Conservation (phyloP, 306 rosid genomes). For the Cajanus cajan region DNA sequence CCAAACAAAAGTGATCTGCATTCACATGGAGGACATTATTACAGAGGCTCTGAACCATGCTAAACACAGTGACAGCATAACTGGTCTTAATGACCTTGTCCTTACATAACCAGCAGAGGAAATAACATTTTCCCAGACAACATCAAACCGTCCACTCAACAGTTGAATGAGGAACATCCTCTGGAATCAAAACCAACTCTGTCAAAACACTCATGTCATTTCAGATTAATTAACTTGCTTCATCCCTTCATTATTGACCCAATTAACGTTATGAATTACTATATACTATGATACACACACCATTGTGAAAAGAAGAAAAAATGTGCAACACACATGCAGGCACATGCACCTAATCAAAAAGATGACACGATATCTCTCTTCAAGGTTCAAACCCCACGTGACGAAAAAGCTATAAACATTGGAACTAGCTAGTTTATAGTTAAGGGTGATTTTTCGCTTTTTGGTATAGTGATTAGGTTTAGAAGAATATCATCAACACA, state of each 20-base stretch:
- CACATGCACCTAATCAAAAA: not conserved
- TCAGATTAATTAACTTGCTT: not conserved
- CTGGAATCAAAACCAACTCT: conserved; percentile 22
- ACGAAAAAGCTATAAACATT: not conserved
- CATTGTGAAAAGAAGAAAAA: not conserved
- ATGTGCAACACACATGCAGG: not conserved
- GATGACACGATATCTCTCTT: not conserved
- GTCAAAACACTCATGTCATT: not conserved
- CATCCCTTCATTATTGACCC: not conserved
- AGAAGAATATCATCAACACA: not conserved
- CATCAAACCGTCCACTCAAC: conserved; percentile 30
- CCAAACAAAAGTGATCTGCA: conserved; percentile 13
- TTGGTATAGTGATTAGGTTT: not conserved
- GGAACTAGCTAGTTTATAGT: not conserved
- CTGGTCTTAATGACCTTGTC: conserved; percentile 23
- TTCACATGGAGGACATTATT: conserved; percentile 35
- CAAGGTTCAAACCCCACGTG: not conserved
- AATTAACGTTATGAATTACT: not conserved
- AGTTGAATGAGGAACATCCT: conserved; percentile 30
- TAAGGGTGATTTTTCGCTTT: not conserved
- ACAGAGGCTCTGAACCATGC: conserved; percentile 28
- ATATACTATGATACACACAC: not conserved
- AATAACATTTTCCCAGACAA: conserved; percentile 38
- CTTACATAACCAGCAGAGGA: conserved; percentile 35
- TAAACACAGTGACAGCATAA: conserved; percentile 37